Base-by-base conservation (phyloP, 345 rosid species). In the Cardamine resedifolia region DNA sequence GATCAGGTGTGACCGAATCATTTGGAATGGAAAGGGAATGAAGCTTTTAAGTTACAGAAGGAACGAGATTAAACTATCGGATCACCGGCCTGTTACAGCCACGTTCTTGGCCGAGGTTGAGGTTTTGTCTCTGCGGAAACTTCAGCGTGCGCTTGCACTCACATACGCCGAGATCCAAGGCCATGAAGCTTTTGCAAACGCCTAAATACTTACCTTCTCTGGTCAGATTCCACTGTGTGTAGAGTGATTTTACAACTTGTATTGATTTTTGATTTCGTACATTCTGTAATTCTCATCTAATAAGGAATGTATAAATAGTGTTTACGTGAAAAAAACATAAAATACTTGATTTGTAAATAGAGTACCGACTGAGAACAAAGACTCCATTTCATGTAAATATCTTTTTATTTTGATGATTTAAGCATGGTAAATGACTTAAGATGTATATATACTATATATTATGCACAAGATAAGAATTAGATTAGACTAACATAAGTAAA, bases 31-130 rank as follows among this genome's bases (percentile, higher is more conserved):
- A 20, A 94, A 84, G 71, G 97, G 95, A 65, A 81, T 91, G 85
- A 89, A 51, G 85, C 93, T 85, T 52, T 73, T 88, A 64, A 69
- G 71, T 26, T 91, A 94, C 80, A 73, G 81, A 79, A 88, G 98
- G 64, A 80, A 75, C 41, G 97, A 94, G 78, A 78, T 86, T 58
- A 88, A 75, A 70, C 79, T 87, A 41, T 94, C 98, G 6, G 97
- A 94, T 77, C 98, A 94, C 71, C 89, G 98, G 16, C 97, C 97
- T 11, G 97, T 94, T 62, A 83, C 86, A 11, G 98, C 98, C 64
- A 82, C 81, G 3, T 91, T 81, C 77, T 64, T 81, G 85, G 92
- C 73, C 16, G 84, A 89, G 83, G 96, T 87, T 65, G 98, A 94
- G 84, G 93, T 88, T 77, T 85, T 89, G 74, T 86, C 67, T 71